phyloP scores from a whole-genome alignment of 352 stramenopile species.

The Pythium oligandrum region DNA sequence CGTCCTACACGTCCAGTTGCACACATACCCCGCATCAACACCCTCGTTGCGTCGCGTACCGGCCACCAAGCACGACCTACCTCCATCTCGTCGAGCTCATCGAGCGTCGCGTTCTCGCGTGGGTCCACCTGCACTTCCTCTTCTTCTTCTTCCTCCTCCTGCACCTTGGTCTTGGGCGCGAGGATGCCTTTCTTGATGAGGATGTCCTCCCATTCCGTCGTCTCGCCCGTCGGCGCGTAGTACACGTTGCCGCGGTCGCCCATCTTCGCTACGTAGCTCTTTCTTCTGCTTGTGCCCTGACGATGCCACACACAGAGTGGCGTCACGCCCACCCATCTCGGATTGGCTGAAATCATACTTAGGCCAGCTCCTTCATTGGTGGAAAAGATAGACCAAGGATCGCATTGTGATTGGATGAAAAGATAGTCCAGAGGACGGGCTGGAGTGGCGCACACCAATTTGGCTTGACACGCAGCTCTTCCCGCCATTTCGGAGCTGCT shows the following conservation, averaged over 20 bases:
- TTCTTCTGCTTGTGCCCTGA: not conserved
- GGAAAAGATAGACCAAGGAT: too few relatives aligned
- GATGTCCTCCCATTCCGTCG: slow-evolving; percentile 89
- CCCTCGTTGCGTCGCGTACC: not conserved
- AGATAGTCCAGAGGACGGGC: too few relatives aligned
- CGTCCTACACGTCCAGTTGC: slow-evolving; percentile 30
- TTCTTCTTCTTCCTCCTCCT: slow-evolving; percentile 62
- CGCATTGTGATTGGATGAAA: too few relatives aligned
- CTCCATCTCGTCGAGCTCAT: slow-evolving; percentile 84
- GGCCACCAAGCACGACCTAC: slow-evolving; percentile 17
- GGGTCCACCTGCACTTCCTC: slow-evolving; percentile 62
- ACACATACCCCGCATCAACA: slow-evolving; percentile 2
- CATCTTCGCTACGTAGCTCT: slow-evolving; percentile 20
- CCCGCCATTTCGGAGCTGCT: too few relatives aligned
- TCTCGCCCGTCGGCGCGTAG: slow-evolving; percentile 86
- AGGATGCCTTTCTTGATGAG: slow-evolving; percentile 87
- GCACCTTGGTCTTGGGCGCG: slow-evolving; percentile 85
- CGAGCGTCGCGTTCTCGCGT: slow-evolving; percentile 74
- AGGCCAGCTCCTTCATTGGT: too few relatives aligned
- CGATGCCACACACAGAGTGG: too few relatives aligned
- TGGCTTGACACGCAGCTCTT: too few relatives aligned
- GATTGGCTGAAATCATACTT: too few relatives aligned
- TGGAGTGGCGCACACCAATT: too few relatives aligned
- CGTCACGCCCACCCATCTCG: too few relatives aligned
- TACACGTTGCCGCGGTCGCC: slow-evolving; percentile 76